Base-by-base conservation (phyloP, 129 eudicot species). In the Flaveria sonorensis region DNA sequence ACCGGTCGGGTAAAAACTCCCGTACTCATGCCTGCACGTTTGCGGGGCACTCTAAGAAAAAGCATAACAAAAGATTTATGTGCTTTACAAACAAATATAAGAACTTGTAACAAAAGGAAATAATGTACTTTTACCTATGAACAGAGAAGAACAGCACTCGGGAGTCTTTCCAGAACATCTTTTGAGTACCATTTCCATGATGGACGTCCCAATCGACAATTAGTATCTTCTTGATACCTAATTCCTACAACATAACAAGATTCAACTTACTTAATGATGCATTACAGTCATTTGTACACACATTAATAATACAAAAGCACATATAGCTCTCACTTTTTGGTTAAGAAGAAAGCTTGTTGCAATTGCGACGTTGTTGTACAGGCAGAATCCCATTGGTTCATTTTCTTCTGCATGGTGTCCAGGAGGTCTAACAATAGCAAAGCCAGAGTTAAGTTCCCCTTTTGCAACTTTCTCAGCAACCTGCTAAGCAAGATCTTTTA, bases 161-260 rank as follows among this genome's bases (percentile, higher is more conserved):
- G 42, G 96, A 81, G 82, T 95, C 97, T 72, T 91, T 86, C 82
- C 83, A 95, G 70, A 95, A 95, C 89, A 82, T 85, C 56, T 95
- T 88, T 74, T 95, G 97, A 76, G 97, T 95, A 30, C 96, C 99
- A 80, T 95, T 95, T 68, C 99, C 99, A 56, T 95, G 99, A 79
- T 95, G 99, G 8, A 95, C 99, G 78, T 95, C 99, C 99, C 99
- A 95, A 75, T 95, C 99, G 72, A 91, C 99, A 64, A 95, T 92
- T 75, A 95, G 71, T 59, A 95, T 85, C 80, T 83, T 95, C 21
- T 82, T 82, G 20, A 95, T 81, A 19, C 96, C 97, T 76, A 91
- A 83, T 11, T 95, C 97, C 97, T 91, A 68, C 18, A 82, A 77
- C 23, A 86, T 23, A 56, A 65, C 23, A 53, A 30, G 3, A 56